phyloP scores from a whole-genome alignment of 2,329 filamentous ascomycete species.

The Madurella fahalii region DNA sequence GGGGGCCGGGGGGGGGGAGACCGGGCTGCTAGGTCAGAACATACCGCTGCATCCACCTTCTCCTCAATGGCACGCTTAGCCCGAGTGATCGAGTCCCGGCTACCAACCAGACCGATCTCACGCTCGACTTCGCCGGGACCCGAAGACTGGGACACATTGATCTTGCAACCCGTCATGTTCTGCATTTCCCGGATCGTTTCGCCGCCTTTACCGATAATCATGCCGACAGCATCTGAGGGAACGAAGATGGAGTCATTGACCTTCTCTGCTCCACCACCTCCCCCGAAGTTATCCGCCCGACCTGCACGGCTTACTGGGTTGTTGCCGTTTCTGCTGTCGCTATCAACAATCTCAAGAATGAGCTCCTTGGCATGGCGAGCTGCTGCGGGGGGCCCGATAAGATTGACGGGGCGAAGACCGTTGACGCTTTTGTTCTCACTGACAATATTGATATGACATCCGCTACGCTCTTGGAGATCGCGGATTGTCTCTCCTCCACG shows the following conservation, averaged over 20 bases:
- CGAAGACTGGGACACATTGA: constrained; percentile 82
- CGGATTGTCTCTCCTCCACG: constrained; percentile 89
- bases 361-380: constrained; percentile 77
- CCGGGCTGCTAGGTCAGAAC: constrained; percentile 33
- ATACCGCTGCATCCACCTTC: constrained; percentile 84
- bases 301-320: constrained; percentile 23
- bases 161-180: constrained; percentile 81
- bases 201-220: constrained; percentile 94
- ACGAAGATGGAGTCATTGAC: constrained; percentile 80
- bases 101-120: constrained; percentile 81
- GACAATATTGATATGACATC: constrained; percentile 95
- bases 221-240: constrained; percentile 85
- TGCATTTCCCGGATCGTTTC: constrained; percentile 96
- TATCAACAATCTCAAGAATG: constrained; percentile 92
- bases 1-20: no score
- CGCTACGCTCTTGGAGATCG: constrained; percentile 84
- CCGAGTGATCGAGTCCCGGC: constrained; percentile 68
- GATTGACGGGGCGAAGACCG: constrained; percentile 81
- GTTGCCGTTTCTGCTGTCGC: constrained; percentile 63
- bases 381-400: constrained; percentile 74
- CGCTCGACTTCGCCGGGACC: constrained; percentile 74
- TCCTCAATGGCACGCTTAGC: constrained; percentile 85
- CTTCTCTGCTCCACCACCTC: constrained; percentile 54
- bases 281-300: constrained; percentile 29
- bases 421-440: constrained; percentile 91